Base-by-base conservation (phyloP, 148 eudicot genomes). In the Rhododendron mucronatum region DNA sequence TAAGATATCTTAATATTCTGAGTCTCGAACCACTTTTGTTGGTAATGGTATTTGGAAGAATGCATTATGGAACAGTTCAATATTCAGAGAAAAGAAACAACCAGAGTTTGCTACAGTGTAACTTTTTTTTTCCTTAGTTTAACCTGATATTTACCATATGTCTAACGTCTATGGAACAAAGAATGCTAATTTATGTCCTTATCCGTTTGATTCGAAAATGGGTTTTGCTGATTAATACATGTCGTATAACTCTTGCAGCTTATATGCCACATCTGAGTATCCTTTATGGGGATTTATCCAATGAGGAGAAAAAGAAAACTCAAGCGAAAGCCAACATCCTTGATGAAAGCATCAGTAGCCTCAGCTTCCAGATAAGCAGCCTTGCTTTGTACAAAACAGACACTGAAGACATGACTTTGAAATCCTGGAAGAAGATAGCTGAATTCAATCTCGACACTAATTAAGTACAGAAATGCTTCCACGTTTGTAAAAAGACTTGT, bases 211-310 rank as follows among this genome's bases (percentile, higher is more conserved):
- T 82, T 82, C 14, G 20, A 30, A 35, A 84, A 15, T 18, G 23
- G 45, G 50, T 33, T n/a, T 28, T 47, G 75, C 44, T 33, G 67
- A 47, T 35, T 80, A 67, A 1, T 48, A 15, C 13, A 12, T 71
- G 51, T 48, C 5, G 8, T 13, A 26, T 33, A 10, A 81, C 77
- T 84, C 12, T 77, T 88, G 92, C 93, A 97, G 99, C 98, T 78
- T 97, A 97, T 89, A 95, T 97, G 99, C 99, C 99, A 26, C 99
- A 97, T 92, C 85, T 97, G 92, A 97, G 98, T 90, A 91, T 97
- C 78, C 94, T 95, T 1, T 97, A 97, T 67, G 35, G 88, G 6
- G 98, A 97, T 87, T 85, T 95, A 84, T 89, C 94, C 11, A 96
- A 95, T 4, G 98, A 95, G 83, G 98, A 94, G 91, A 97, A 97